Evolutionary conservation across 352 stramenopile species (phyloP), one percentile per base, ranked within the genome.

Genomic region (Peronospora belbahrii): DNA sequence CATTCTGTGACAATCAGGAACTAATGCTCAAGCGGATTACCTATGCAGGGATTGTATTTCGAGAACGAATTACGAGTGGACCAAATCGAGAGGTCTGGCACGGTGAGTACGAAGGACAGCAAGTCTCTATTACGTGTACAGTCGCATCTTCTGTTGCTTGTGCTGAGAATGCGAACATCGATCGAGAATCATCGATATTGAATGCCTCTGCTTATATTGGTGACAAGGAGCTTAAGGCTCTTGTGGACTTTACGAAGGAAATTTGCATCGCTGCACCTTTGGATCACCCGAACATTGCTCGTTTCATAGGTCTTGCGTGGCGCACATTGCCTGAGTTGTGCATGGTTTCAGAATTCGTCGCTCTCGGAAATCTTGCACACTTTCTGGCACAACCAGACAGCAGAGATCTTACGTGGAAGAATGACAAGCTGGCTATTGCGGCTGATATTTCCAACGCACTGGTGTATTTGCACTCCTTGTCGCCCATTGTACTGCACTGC

Each of bases 41-140:
- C 1, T 68, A 65, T 27, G 59, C 59, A 0, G 54, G 54, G 1
- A 56, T 68, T 45, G 15, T 64, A 13, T 68, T 61, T 42, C 40
- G 48, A 17, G 18, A 68, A 30, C 45, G 63, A 18, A 56, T 68
- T 28, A 49, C 49, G 2, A 68, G 44, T 33, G 59, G 59, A 13
- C 40, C 45, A 6, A 60, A 60, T n/a, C 53, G 71, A 2, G 71
- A 88, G 48, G 69, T 88, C 11, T 88, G 76, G 76, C 56, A 54
- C 1, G 76, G 67, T 6, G 56, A 80, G 30, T 75, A 72, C 30
- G 58, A 70, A 19, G 65, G 57, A 1, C 57, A 75, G 17, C 45
- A 60, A 10, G 69, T 85, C 4, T 73, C 76, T 0, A 76, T 85
- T 37, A 84, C 85, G 55, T 62, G 53, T 36, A 61, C 59, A 6